Evolutionary conservation across 1,284 basidiomycete species (phyloP).

Genomic region (Ceratobasidium sp.): DNA sequence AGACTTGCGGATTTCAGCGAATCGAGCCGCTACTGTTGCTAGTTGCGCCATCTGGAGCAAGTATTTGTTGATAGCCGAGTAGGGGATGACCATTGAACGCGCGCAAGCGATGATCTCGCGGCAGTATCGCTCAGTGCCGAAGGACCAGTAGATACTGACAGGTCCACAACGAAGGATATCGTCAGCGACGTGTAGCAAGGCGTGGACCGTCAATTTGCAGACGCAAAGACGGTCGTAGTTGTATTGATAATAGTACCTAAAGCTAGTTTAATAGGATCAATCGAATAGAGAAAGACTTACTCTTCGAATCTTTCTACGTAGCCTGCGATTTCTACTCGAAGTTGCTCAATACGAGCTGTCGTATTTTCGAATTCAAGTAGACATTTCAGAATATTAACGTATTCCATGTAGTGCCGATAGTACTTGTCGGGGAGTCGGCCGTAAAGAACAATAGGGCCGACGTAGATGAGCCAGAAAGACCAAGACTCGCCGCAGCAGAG

Average conservation of each 20-base stretch:
- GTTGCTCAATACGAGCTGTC: constrained; percentile 47
- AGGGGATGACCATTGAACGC: not conserved
- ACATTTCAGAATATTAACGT: constrained; percentile 53
- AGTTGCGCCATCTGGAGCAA: constrained; percentile 10
- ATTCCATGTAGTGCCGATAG: constrained; percentile 55
- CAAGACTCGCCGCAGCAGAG: constrained; percentile 50
- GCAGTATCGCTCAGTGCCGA: constrained; percentile 51
- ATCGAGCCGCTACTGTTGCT: not conserved
- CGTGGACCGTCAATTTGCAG: constrained; percentile 55
- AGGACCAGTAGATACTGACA: constrained; percentile 57
- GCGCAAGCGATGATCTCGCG: constrained; percentile 44
- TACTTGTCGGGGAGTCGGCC: constrained; percentile 50
- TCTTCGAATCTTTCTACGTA: constrained; percentile 58
- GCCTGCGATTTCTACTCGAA: constrained; percentile 51
- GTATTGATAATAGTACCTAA: constrained; percentile 52
- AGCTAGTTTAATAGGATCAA: not conserved
- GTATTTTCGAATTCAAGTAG: constrained; percentile 56
- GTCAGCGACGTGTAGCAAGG: constrained; percentile 53
- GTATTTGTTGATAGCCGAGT: not conserved
- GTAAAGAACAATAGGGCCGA: constrained; percentile 54
- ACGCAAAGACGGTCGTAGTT: constrained; percentile 47
- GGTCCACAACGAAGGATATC: constrained; percentile 51
- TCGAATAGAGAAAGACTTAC: constrained; percentile 46
- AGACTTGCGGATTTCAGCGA: not conserved
- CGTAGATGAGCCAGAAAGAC: constrained; percentile 54